Percentiles rank a stretch among this genome's conserved stretches.
phyloP scores from a whole-genome alignment of 2,329 filamentous ascomycete genomes.

The Xylaria digitata region DNA sequence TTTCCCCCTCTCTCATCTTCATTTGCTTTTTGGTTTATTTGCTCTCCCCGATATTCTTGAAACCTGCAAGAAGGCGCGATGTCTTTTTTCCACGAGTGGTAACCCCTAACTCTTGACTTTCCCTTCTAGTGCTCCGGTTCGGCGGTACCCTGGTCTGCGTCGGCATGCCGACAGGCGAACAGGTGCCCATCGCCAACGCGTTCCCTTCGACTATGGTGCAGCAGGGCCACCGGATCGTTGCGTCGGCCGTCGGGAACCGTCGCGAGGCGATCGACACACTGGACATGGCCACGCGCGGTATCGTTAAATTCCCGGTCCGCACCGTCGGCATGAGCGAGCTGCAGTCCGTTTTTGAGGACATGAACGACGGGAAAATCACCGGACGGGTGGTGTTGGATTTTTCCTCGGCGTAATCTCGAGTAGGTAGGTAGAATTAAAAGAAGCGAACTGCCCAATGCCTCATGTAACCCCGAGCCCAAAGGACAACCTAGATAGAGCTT shows the following conservation, averaged over 20 bases:
- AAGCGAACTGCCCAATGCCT: neutral
- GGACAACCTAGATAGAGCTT: neutral
- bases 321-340: conserved; percentile 34
- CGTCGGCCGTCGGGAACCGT: conserved; percentile 34
- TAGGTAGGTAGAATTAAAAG: too few species aligned
- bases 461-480: neutral
- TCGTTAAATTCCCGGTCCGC: conserved; percentile 33
- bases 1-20: neutral
- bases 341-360: conserved; percentile 36
- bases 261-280: conserved; percentile 36
- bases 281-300: conserved; percentile 35
- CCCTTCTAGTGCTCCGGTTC: conserved; percentile 30
- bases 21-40: neutral
- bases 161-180: conserved; percentile 37
- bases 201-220: conserved; percentile 22
- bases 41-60: neutral
- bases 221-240: conserved; percentile 26
- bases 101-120: neutral
- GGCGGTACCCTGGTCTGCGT: conserved; percentile 38
- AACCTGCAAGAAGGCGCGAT: neutral
- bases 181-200: conserved; percentile 29
- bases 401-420: conserved; percentile 7
- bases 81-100: too few species aligned
- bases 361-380: conserved; percentile 24
- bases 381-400: conserved; percentile 38